Evolutionary conservation across 305 asterid genomes (phyloP), one percentile per base, ranked within the genome.

Genomic region (Fraxinus dipetala): DNA sequence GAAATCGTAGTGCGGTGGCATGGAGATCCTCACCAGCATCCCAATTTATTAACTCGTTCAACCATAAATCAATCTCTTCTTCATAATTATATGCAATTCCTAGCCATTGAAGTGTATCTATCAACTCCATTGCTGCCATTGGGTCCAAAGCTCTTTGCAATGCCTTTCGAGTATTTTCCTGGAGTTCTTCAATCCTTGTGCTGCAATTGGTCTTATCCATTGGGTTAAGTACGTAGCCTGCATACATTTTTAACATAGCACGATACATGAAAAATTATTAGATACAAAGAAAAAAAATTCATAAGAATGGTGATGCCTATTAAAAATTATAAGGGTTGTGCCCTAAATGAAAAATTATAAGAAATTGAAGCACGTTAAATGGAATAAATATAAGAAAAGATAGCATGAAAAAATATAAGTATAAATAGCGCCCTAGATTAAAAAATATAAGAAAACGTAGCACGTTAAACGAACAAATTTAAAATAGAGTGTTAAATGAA

Each of bases 1-100:
- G 83, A 59, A 83, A 83, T n/a, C 82, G 82, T 16, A 83, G 24
- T 3, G 85, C 82, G 0, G 82, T 73, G 4, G 85, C 82, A 26
- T 51, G 43, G 16, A 83, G 76, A 59, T 74, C 79, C 1, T 72
- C 70, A 5, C 20, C 28, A 26, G 76, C 34, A 51, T 80, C 78
- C 83, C 83, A 80, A 20, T 72, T 20, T 11, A 18, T 18, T 32
- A 80, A 16, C 78, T 67, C 77, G 26, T 36, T 80, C 73, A 82
- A 76, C 84, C 73, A 76, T 11, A 32, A 76, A 82, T 31, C 38
- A 6, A 76, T 82, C 14, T 82, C 81, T 16, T 76, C 31, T 43
- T 82, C 78, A 6, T 65, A 82, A 2, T 82, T 76, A 69, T 76
- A 76, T 7, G 72, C 70, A 28, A 80, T 34, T 51, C 83, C 83